A percentile compares a stretch with the other conserved stretches of the same genome.
Conservation (phyloP, 495 filamentous ascomycete genomes). For the Lasiosphaeris hirsuta region DNA sequence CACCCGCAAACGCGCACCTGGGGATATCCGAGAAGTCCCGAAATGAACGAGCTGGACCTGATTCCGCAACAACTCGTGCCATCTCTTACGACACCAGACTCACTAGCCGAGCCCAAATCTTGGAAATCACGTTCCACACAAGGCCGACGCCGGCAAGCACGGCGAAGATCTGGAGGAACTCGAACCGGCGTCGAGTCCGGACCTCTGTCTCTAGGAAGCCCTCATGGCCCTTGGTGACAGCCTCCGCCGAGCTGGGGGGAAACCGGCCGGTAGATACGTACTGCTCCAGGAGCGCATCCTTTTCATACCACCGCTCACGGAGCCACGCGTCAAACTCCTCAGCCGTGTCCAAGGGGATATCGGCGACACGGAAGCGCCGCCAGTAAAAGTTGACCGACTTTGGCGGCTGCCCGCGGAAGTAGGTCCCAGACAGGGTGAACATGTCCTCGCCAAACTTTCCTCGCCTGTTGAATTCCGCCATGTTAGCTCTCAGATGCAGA, state of each 20-base stretch:
- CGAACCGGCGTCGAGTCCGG: conserved; percentile 41
- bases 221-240: conserved; percentile 33
- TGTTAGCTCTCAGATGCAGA: conserved; percentile 2
- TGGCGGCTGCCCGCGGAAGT: conserved; percentile 72
- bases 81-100: neutral
- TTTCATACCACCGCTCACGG: conserved; percentile 71
- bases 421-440: conserved; percentile 69
- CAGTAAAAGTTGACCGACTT: conserved; percentile 86
- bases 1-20: neutral
- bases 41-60: too few species aligned
- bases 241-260: conserved; percentile 41
- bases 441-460: conserved; percentile 71
- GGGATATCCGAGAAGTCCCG: conserved; percentile 7
- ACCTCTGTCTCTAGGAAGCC: conserved; percentile 49
- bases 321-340: conserved; percentile 72
- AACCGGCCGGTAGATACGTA: conserved; percentile 68
- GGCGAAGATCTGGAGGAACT: conserved; percentile 50
- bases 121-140: conserved; percentile 30
- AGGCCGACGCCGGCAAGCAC: conserved; percentile 39
- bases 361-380: conserved; percentile 63
- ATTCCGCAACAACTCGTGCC: too few species aligned
- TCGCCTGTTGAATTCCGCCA: conserved; percentile 40
- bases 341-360: conserved; percentile 63
- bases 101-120: conserved; percentile 18
- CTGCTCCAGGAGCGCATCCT: conserved; percentile 70